Base-by-base conservation (phyloP, 2,329 filamentous ascomycete species). In the Alternaria sp. region DNA sequence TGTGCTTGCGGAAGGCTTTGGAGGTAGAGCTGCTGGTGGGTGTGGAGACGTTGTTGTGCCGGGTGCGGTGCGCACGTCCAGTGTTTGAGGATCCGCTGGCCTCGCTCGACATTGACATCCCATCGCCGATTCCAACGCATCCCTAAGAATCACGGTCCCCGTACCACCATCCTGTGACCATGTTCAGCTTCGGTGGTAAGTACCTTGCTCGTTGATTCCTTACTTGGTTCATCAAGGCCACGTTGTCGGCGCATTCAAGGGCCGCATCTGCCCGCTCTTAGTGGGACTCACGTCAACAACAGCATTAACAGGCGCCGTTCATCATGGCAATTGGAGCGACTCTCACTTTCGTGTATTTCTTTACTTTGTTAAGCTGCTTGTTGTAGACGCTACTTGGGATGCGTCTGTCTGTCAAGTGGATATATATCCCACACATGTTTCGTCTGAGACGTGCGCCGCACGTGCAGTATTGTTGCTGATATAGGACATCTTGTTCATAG, bases 131-230 rank as follows among this genome's bases (percentile, higher is more conserved):
- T 54, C 34, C 54, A 43, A 20, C 44, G 52, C 51, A 32, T 32
- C 51, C 41, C 57, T 38, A 34, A 43, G 32, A 36, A 51, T 39
- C 41, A 20, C 49, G 44, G 22, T 7, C 38, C n/a, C 38, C 26
- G 5, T 52, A 52, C 42, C 39, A 41, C 61, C 28, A 46, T 34
- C 52, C 51, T 51, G 47, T 66, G 43, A 61, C 24, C 58, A 78
- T 78, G 76, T 78, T 78, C 70, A 75, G 68, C 61, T 76, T 78
- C 62, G 76, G 73, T 65, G 73, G 76, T 78, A 70, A 64, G 76
- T 77, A 52, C 51, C 32, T 49, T 56, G 46, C 60, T 49, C 30
- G 39, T 38, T 38, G 32, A 41, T 22, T 46, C 18, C 18, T 53
- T 28, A 30, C 16, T 24, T 49, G 28, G 8, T 42, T 26, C 18